Conservation (phyloP, 192 early-diverging fungal genomes). For the Backusella australiensis region DNA sequence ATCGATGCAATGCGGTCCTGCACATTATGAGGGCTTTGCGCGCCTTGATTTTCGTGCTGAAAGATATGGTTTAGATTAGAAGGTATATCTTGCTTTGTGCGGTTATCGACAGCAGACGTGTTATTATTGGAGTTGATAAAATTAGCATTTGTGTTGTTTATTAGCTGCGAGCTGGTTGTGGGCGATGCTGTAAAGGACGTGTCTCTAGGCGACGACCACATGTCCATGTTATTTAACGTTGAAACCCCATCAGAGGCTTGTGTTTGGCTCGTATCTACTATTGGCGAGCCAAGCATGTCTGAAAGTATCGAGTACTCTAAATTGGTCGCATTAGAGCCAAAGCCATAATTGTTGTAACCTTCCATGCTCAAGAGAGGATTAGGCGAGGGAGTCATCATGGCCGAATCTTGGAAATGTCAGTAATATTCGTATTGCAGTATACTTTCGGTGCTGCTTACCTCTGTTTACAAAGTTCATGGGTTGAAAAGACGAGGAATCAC, state of each 20-base stretch:
- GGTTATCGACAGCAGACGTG: neutral
- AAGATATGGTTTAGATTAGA: neutral
- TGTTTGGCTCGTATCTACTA: constrained; percentile 7
- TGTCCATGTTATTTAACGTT: neutral
- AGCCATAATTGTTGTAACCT: constrained; percentile 49
- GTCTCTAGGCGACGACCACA: neutral
- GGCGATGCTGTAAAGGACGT: neutral
- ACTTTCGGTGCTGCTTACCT: neutral
- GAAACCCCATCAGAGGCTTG: neutral
- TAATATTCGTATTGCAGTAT: neutral
- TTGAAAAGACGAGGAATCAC: neutral
- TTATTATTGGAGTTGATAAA: neutral
- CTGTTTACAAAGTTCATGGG: neutral
- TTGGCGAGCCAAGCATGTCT: constrained; percentile 77
- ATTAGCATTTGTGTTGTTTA: neutral
- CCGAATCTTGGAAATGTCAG: neutral
- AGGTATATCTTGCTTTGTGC: neutral
- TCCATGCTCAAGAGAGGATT: neutral
- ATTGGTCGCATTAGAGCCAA: constrained; percentile 86
- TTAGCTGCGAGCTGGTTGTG: neutral
- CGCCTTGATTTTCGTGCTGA: neutral
- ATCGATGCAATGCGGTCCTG: neutral
- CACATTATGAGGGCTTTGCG: neutral
- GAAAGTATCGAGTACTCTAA: constrained; percentile 87
- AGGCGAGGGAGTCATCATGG: neutral